Evolutionary conservation across 371 early-diverging fungal genomes (phyloP), one percentile per base, ranked within the genome.

Genomic region (Zopfochytrium polystomum): DNA sequence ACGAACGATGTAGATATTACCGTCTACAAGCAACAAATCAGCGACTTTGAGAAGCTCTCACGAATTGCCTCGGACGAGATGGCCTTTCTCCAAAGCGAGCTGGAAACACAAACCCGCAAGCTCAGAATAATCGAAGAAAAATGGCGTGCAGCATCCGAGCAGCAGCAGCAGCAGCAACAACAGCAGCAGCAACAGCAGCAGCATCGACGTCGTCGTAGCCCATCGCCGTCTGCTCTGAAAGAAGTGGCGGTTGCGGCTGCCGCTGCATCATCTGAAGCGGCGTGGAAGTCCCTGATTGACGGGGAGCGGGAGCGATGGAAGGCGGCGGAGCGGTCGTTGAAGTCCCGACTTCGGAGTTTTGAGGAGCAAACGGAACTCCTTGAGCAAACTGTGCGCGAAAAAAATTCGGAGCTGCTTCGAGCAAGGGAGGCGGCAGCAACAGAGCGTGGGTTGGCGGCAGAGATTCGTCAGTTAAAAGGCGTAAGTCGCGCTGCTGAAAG

Each of bases 11-110:
- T n/a, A n/a, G n/a, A n/a, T n/a, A n/a, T n/a, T n/a, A n/a, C n/a
- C n/a, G n/a, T n/a, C 11, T 66, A 60, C 52, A 7, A 30, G 44
- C 55, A 55, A 49, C 56, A 60, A 34, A 52, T 64, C 23, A 29
- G 52, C 31, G 61, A 66, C 43, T 60, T 49, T 46, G 58, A 66
- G n/a, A 30, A 35, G 3, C 30, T 61, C 2, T 54, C 55, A 2
- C 29, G 15, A 23, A 7, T 66, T 23, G 66, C 66, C 4, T 55
- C 60, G 7, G 32, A 51, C 3, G 66, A 66, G 55, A 53, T 66
- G 38, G 27, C 20, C 15, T 34, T 29, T 20, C 47, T 66, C 1
- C 50, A 45, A 6, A 18, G n/a, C 18, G 61, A 60, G 25, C 56
- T 66, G 20, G 61, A 60, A 20, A 33, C 53, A 27, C 61, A 66